Conservation (phyloP, 306 rosid species). For the Vicia villosa region DNA sequence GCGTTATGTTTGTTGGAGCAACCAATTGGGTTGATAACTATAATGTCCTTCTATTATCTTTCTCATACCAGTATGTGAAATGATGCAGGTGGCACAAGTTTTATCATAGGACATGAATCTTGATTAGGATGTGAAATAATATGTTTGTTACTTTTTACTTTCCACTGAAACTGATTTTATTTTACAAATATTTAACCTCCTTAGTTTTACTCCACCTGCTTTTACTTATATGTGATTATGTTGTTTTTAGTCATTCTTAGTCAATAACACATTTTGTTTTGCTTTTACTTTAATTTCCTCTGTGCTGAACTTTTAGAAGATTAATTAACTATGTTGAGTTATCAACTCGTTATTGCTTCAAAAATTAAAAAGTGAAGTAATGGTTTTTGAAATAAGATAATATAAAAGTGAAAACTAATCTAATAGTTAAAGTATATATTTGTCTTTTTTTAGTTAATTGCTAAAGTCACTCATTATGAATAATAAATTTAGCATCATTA, state of each 20-base stretch:
- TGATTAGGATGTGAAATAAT: neutral
- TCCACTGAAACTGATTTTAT: neutral
- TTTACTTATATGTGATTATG: neutral
- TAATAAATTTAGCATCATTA: too few species aligned
- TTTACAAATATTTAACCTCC: neutral
- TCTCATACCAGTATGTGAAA: too few species aligned
- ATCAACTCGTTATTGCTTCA: neutral
- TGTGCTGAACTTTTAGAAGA: neutral
- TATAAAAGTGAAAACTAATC: too few species aligned
- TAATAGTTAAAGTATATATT: too few species aligned
- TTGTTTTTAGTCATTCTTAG: slow-evolving; percentile 13
- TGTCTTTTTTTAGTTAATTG: too few species aligned
- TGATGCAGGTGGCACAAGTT: neutral
- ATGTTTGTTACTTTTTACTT: neutral
- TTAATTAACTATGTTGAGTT: neutral
- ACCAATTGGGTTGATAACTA: too few species aligned
- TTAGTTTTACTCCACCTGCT: neutral
- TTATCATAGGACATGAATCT: neutral
- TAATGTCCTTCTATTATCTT: too few species aligned
- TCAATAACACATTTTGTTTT: neutral
- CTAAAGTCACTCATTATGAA: too few species aligned
- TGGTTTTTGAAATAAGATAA: too few species aligned
- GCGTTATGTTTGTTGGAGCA: too few species aligned
- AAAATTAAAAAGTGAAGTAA: too few species aligned
- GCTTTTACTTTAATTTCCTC: neutral